Conservation (phyloP, 208 protist genomes). For the Crithidia sp. region DNA sequence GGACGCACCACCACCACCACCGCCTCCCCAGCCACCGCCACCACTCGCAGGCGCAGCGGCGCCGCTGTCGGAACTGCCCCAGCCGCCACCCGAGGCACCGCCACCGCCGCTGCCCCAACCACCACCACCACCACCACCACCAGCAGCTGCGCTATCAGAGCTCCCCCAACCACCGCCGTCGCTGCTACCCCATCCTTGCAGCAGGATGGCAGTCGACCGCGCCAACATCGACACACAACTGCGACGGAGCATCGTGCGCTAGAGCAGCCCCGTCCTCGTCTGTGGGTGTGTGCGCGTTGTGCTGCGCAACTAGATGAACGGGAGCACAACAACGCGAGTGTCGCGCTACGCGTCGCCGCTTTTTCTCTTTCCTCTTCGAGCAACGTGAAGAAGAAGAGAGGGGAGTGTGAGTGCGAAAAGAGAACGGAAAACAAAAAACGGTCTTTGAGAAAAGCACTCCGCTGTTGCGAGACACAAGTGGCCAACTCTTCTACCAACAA, state of each 20-base stretch:
- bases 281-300: neutral
- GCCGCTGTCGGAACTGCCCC: conserved; percentile 11
- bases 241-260: conserved; percentile 45
- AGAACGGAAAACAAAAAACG: too few relatives aligned
- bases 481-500: too few relatives aligned
- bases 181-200: conserved; percentile 72
- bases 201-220: conserved; percentile 32
- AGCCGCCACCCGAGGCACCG: conserved; percentile 22
- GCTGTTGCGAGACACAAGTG: too few relatives aligned
- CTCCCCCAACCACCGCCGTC: conserved; percentile 26
- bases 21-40: conserved; percentile 27
- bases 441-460: too few relatives aligned
- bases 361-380: too few relatives aligned
- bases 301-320: too few relatives aligned
- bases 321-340: too few relatives aligned
- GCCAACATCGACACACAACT: conserved; percentile 38
- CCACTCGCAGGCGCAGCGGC: conserved; percentile 20
- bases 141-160: conserved; percentile 4
- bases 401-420: too few relatives aligned
- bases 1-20: conserved; percentile 21
- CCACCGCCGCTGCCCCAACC: conserved; percentile 35
- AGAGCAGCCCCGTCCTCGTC: neutral
- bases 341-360: too few relatives aligned
- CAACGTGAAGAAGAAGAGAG: too few relatives aligned
- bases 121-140: conserved; percentile 30